Base-by-base conservation (phyloP, 2,329 filamentous ascomycete genomes). In the Pseudocercospora pini-densiflorae region DNA sequence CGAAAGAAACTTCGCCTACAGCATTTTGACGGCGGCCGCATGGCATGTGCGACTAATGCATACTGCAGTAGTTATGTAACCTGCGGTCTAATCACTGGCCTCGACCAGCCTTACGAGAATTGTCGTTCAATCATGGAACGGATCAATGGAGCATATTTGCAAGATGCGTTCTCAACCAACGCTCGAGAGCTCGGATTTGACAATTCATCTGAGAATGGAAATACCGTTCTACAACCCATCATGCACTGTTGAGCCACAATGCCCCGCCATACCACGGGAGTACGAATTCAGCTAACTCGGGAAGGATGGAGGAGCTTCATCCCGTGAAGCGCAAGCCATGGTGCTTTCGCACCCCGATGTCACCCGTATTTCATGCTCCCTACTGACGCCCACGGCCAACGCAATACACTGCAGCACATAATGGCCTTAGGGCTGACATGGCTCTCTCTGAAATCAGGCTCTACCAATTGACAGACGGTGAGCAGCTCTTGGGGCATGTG, bases 21-120 rank as follows among this genome's bases (percentile, higher is more conserved):
- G 24, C 45, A 40, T 53, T 54, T 24, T 36, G 45, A 61, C 23
- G 59, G 59, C 43, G 59, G 59, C 23, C 43, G 59, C 45, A 53
- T 53, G 29, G 45, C 49, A 27, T 62, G 59, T 40, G 47, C 59
- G 49, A 40, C 59, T 27, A 36, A 33, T 36, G 45, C 59, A 62
- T 40, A 53, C n/a, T 27, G 49, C 59, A 54, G 55, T 19, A 58
- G 16, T 24, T 24, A 24, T 40, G 33, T 58, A 24, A 19, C 9
- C 33, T 43, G 55, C 55, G 23, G 31, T 58, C 33, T 43, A 43
- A 23, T 62, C n/a, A 45, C 59, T 62, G 59, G 45, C 36, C 27
- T 54, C 31, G 59, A 23, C 31, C 59, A 33, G 49, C 45, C 45
- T 55, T 51, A 62, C 19, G 8, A 47, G 43, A 45, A 33, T 59